Conservation (phyloP, 2,329 filamentous ascomycete genomes). For the Zymoseptoria passerinii region DNA sequence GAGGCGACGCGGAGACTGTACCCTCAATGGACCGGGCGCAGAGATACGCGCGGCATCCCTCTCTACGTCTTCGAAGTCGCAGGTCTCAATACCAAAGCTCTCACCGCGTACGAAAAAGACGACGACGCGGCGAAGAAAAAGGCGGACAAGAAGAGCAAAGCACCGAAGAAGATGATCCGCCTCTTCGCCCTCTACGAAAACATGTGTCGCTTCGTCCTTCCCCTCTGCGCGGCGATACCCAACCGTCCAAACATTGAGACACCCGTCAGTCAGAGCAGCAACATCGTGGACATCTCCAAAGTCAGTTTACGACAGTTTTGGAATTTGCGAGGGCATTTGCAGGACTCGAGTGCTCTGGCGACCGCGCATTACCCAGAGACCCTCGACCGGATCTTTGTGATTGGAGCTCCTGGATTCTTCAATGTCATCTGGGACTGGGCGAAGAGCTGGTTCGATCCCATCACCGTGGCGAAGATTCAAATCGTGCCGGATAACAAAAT, state of each 20-base stretch:
- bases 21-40: slow-evolving; percentile 87
- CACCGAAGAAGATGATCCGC: slow-evolving; percentile 66
- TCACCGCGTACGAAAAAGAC: slow-evolving; percentile 67
- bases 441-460: slow-evolving; percentile 85
- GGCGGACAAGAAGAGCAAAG: slow-evolving; percentile 48
- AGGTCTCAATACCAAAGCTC: slow-evolving; percentile 72
- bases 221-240: slow-evolving; percentile 67
- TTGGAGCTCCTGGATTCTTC: slow-evolving; percentile 85
- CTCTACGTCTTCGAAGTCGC: slow-evolving; percentile 85
- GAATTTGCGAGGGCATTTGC: slow-evolving; percentile 91
- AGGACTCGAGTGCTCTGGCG: slow-evolving; percentile 77
- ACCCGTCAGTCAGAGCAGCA: slow-evolving; percentile 87
- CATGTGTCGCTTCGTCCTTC: slow-evolving; percentile 76
- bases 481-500: slow-evolving; percentile 70
- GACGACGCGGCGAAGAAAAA: slow-evolving; percentile 45
- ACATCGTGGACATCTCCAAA: slow-evolving; percentile 85
- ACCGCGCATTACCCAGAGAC: slow-evolving; percentile 95
- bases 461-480: slow-evolving; percentile 93
- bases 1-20: slow-evolving; percentile 75
- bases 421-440: slow-evolving; percentile 91
- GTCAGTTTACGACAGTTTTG: slow-evolving; percentile 91
- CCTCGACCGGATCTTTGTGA: slow-evolving; percentile 75
- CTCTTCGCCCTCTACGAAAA: slow-evolving; percentile 93
- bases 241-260: slow-evolving; percentile 65
- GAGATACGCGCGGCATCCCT: slow-evolving; percentile 84